Percentiles rank a stretch among this genome's conserved stretches.
These are phyloP conservation scores for Hortaea werneckii DNA, from an alignment of 2,329 filamentous ascomycete species.

Conservation along the genomic window DNA sequence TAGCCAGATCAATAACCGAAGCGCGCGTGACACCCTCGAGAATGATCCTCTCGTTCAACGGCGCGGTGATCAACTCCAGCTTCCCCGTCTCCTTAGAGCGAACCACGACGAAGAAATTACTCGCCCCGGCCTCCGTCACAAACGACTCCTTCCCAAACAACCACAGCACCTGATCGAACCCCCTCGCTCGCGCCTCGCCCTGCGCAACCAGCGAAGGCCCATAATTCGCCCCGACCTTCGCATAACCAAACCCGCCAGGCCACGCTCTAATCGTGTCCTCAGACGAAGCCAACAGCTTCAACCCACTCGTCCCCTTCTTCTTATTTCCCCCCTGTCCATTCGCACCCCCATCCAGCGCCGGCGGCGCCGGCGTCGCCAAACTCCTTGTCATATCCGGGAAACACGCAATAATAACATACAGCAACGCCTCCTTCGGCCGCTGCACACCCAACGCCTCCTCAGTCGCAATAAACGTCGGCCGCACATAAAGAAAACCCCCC, in stretches of 20 bases:
- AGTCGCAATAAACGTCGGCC: constrained; percentile 78
- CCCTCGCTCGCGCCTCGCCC: constrained; percentile 58
- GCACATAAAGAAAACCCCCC: constrained; percentile 63
- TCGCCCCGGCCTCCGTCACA: constrained; percentile 85
- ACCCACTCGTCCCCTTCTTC: constrained; percentile 19
- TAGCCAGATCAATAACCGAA: constrained; percentile 64
- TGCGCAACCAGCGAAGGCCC: constrained; percentile 74
- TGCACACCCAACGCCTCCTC: constrained; percentile 72
- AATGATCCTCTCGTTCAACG: constrained; percentile 68
- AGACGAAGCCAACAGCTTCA: constrained; percentile 67
- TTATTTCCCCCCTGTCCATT: constrained; percentile 22
- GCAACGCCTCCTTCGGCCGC: constrained; percentile 68
- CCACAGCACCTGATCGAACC: constrained; percentile 91
- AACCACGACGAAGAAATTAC: constrained; percentile 87
- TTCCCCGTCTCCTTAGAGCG: constrained; percentile 45
- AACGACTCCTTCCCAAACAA: constrained; percentile 66
- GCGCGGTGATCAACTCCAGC: constrained; percentile 69
- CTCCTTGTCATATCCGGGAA: constrained; percentile 35
- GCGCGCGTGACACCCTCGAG: constrained; percentile 80
- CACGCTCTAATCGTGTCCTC: constrained; percentile 82
- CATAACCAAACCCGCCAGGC: constrained; percentile 86
- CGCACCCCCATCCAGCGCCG: constrained; percentile 18
- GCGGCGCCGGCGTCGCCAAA: constrained; percentile 20
- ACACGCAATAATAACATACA: constrained; percentile 63
- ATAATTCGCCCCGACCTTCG: constrained; percentile 91